Conservation (phyloP, 2,329 filamentous ascomycete genomes). For the Penicillium sp. region DNA sequence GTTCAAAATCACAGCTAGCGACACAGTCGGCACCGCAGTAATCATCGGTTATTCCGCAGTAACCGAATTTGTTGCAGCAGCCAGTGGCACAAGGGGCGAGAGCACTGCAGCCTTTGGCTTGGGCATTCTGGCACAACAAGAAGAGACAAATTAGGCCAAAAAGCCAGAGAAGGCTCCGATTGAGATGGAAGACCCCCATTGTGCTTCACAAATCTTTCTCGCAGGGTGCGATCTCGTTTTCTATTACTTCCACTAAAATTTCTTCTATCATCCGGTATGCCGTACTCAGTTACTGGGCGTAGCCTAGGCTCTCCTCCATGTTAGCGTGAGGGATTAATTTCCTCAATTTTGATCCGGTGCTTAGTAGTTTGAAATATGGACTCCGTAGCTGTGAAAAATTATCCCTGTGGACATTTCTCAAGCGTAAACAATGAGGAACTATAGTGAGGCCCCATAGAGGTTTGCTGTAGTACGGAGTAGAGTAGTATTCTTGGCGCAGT, state of each 20-base stretch:
- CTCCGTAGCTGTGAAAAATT: neutral
- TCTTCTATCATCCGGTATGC: neutral
- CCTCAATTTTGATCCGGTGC: neutral
- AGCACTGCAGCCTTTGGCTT: neutral
- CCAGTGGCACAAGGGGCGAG: slow-evolving; percentile 3
- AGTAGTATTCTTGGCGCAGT: neutral
- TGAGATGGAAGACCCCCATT: neutral
- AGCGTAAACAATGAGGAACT: neutral
- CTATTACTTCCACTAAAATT: neutral
- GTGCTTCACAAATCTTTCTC: neutral
- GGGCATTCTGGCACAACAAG: neutral
- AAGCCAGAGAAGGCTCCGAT: neutral
- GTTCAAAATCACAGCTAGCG: neutral
- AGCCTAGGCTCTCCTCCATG: neutral
- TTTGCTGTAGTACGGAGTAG: neutral
- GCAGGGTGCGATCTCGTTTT: neutral
- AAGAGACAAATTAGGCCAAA: neutral
- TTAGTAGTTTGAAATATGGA: neutral
- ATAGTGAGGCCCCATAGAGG: neutral
- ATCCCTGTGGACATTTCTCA: neutral
- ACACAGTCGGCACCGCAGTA: slow-evolving; percentile 3
- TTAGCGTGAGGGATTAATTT: neutral
- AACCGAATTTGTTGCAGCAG: neutral
- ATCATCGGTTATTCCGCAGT: neutral
- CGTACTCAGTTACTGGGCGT: neutral